Evolutionary conservation across 352 stramenopile species (phyloP), one percentile per base, ranked within the genome.

Genomic region (Phytophthora melonis): DNA sequence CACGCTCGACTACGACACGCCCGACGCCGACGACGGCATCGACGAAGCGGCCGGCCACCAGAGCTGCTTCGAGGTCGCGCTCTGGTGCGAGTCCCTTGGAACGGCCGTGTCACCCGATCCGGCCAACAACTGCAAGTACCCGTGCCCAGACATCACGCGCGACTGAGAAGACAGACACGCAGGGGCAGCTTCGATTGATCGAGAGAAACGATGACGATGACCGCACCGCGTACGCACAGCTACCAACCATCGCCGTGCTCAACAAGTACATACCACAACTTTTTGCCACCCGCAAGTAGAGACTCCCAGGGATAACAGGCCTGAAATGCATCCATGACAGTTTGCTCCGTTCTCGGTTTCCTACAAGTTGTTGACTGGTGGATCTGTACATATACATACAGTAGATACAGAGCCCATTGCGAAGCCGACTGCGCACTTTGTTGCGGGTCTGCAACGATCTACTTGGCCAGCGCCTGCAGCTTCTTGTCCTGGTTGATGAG

Each of bases 401-500:
- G 25, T 4, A 9, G 5, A 8, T 8, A 7, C 5, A 32, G 2
- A 32, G 27, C 23, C 25, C 25, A 5, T 30, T 30, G 25, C 5
- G 25, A 3, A 30, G 25, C 4, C 25, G 25, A 30, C 25, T 30
- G 25, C 25, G 25, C 25, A 30, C 25, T 5, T 30, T 30, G 3
- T 34, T 34, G 30, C 30, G 4, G 27, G 27, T 32, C 27, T 32
- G 27, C 36, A 45, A 45, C 36, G 41, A 39, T 58, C 27, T 70
- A 68, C 47, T 77, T 68, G 34, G 47, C 25, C 36, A 23, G 56
- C 11, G 64, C 57, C 39, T 58, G 61, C 21, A 86, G 55, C 63
- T 78, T 89, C 50, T 77, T 74, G 74, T 86, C 82, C 27, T 81
- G 65, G 27, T 79, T 84, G n/a, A 80, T 83, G 72, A 95, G 80